Percentiles rank a stretch among this genome's conserved stretches.
Conservation (phyloP, 2,329 filamentous ascomycete genomes). For the Cordyceps javanica region DNA sequence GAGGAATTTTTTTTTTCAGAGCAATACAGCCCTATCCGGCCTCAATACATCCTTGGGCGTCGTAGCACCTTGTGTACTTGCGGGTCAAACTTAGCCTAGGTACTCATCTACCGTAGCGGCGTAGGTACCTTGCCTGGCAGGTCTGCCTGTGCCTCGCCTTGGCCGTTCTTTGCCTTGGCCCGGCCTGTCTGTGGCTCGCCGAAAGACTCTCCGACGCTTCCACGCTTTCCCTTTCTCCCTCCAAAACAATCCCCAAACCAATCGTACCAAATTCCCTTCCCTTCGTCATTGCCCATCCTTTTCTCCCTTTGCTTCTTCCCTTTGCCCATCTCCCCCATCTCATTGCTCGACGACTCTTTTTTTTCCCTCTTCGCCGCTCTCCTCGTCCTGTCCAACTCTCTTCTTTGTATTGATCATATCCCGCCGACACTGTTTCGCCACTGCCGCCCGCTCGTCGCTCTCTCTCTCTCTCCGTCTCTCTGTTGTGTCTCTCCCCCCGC, state of each 20-base stretch:
- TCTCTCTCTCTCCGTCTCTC: neutral
- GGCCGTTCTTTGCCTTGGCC: neutral
- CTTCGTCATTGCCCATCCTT: neutral
- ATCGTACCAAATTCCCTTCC: neutral
- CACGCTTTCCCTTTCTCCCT: conserved; percentile 6
- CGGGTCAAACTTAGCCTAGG: neutral
- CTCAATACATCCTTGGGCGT: too few species aligned
- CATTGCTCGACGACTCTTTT: neutral
- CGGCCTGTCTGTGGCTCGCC: neutral
- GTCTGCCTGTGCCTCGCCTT: too few species aligned
- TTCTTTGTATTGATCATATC: neutral
- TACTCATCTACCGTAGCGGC: neutral
- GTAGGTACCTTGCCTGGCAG: neutral
- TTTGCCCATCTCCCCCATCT: neutral
- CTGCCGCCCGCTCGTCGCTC: neutral
- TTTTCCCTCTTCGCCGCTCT: too few species aligned
- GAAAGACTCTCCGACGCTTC: conserved; percentile 7
- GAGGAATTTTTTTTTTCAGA: too few species aligned
- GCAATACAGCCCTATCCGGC: too few species aligned
- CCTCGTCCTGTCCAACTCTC: too few species aligned
- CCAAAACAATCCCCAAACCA: conserved; percentile 5
- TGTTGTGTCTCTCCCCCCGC: neutral
- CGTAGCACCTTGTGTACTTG: too few species aligned
- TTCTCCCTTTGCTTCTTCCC: neutral
- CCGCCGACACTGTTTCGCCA: neutral